Conservation (phyloP, 352 stramenopile genomes). For the Elongisporangium prolatum region DNA sequence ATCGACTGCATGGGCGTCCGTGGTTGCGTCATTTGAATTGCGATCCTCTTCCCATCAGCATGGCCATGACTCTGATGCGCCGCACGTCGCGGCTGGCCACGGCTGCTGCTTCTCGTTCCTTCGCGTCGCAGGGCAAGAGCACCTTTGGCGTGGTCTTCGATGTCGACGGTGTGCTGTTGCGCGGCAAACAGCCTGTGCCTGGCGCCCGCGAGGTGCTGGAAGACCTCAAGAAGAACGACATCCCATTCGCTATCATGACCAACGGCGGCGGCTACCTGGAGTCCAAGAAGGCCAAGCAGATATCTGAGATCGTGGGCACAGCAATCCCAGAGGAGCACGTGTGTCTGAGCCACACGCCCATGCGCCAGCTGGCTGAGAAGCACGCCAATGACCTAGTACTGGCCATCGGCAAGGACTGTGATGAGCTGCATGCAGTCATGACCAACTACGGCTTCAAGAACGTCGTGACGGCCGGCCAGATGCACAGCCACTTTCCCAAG, state of each 20-base stretch:
- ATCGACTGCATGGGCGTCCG: neutral
- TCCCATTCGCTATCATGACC: constrained; percentile 84
- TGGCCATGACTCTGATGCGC: constrained; percentile 18
- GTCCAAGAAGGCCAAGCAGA: constrained; percentile 65
- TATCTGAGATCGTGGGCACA: constrained; percentile 61
- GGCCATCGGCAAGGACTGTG: constrained; percentile 74
- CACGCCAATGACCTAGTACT: constrained; percentile 73
- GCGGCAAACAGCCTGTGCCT: constrained; percentile 66
- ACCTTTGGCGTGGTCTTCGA: constrained; percentile 84
- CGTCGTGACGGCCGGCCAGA: constrained; percentile 69
- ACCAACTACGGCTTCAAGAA: constrained; percentile 80
- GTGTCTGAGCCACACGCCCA: constrained; percentile 83
- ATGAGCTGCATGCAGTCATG: constrained; percentile 59
- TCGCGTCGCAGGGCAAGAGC: constrained; percentile 5
- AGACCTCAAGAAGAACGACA: constrained; percentile 48
- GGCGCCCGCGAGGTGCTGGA: constrained; percentile 65
- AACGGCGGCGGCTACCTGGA: constrained; percentile 81
- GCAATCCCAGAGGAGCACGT: constrained; percentile 44
- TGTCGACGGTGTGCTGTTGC: constrained; percentile 76
- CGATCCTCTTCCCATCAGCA: neutral
- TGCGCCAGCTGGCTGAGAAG: constrained; percentile 59
- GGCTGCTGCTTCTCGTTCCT: neutral
- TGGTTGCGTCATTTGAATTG: constrained; percentile 3
- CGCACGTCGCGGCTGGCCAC: constrained; percentile 1
- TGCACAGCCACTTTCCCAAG: constrained; percentile 70